Evolutionary conservation across 2,329 filamentous ascomycete genomes (phyloP).

Genomic region (Nannizziopsis barbatae): DNA sequence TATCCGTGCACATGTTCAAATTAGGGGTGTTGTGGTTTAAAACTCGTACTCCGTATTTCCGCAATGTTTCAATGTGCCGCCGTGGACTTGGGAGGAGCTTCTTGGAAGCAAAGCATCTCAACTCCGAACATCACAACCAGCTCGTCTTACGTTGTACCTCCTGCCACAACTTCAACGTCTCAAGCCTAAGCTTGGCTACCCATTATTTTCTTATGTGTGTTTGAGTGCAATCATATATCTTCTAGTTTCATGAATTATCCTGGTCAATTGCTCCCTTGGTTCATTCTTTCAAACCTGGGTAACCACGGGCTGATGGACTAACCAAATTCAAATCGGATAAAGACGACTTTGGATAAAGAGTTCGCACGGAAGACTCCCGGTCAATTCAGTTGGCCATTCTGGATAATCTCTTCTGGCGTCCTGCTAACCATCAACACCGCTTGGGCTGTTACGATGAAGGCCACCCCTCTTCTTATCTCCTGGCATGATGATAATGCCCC

Average conservation of each 20-base stretch:
- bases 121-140: neutral
- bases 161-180: too few relatives aligned
- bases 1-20: too few relatives aligned
- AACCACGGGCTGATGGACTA: slow-evolving; percentile 4
- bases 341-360: slow-evolving; percentile 6
- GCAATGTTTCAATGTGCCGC: too few relatives aligned
- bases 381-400: neutral
- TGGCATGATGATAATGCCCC: slow-evolving; percentile 97
- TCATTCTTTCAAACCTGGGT: neutral
- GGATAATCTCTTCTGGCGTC: neutral
- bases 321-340: slow-evolving; percentile 3
- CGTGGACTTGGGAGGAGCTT: neutral
- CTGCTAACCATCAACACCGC: neutral
- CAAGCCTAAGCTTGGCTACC: neutral
- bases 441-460: slow-evolving; percentile 60
- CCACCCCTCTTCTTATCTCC: slow-evolving; percentile 88
- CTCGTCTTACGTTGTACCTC: neutral
- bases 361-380: neutral
- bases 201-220: neutral
- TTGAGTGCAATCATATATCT: neutral
- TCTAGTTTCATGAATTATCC: neutral
- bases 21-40: too few relatives aligned
- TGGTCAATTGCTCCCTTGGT: slow-evolving; percentile 1
- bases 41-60: too few relatives aligned
- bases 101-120: neutral